These are phyloP conservation scores for Dendrobium nobile DNA, from an alignment of 106 monocot species.

Conservation along the genomic window DNA sequence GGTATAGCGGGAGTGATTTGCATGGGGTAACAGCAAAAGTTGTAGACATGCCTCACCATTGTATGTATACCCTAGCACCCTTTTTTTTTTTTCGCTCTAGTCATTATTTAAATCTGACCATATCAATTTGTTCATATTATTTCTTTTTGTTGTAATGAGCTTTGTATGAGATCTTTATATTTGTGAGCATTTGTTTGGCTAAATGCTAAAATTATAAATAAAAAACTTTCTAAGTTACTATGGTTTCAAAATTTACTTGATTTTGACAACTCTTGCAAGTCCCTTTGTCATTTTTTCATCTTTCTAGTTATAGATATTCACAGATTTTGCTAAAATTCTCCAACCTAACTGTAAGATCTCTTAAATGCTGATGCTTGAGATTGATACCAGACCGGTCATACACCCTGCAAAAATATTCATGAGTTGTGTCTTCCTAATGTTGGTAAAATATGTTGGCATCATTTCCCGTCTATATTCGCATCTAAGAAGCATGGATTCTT, in stretches of 20 bases:
- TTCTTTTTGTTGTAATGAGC: neutral
- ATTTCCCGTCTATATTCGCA: neutral
- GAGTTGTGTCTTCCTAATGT: neutral
- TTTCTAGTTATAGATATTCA: neutral
- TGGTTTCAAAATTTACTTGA: neutral
- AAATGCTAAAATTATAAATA: neutral
- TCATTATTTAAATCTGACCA: neutral
- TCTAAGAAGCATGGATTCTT: neutral
- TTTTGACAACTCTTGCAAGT: neutral
- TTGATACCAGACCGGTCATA: neutral
- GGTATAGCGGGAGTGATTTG: conserved; percentile 81
- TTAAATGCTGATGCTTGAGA: neutral
- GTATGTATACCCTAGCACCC: conserved; percentile 33
- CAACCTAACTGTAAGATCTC: neutral
- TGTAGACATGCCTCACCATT: conserved; percentile 94
- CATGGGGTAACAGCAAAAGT: conserved; percentile 93
- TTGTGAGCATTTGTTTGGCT: neutral
- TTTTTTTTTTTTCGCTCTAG: neutral
- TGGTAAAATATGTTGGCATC: neutral
- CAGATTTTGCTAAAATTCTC: neutral
- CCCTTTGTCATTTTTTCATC: neutral
- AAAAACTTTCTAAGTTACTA: neutral
- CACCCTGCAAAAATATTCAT: neutral
- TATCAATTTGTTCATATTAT: neutral
- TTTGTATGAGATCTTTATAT: neutral